Conservation (phyloP, 768 basidiomycete species). For the Astraeus odoratus region DNA sequence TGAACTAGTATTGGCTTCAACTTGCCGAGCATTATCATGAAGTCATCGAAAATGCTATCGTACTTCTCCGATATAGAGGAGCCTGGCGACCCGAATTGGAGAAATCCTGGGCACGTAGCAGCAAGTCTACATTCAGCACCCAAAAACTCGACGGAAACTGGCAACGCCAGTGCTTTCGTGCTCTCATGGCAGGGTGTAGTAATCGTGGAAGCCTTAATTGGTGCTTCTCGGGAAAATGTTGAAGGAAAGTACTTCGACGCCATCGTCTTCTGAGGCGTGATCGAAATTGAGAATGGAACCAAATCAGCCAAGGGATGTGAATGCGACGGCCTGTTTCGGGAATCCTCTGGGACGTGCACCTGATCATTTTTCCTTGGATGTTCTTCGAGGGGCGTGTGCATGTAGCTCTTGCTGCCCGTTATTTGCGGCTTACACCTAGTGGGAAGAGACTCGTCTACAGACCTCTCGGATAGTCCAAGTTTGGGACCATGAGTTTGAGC, state of each 20-base stretch:
- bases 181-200: constrained; percentile 3
- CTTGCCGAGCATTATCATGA: constrained; percentile 21
- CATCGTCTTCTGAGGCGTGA: not conserved
- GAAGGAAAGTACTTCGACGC: constrained; percentile 18
- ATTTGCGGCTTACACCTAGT: too few relatives aligned
- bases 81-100: not conserved
- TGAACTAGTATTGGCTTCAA: constrained; percentile 27
- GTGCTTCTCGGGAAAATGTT: not conserved
- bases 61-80: not conserved
- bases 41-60: constrained; percentile 12
- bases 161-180: constrained; percentile 1
- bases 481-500: too few relatives aligned
- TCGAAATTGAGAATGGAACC: not conserved
- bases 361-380: too few relatives aligned
- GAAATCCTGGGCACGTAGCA: not conserved
- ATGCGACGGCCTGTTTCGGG: too few relatives aligned
- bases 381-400: too few relatives aligned
- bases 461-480: too few relatives aligned
- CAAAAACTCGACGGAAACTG: constrained; percentile 5
- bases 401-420: too few relatives aligned
- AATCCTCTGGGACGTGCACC: too few relatives aligned
- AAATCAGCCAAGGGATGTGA: too few relatives aligned
- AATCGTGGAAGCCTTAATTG: not conserved
- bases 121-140: constrained; percentile 1
- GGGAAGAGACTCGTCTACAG: too few relatives aligned